Percentiles rank a stretch among this genome's conserved stretches.
phyloP scores from a whole-genome alignment of 257 asterid genomes.

The Primulina tabacum region DNA sequence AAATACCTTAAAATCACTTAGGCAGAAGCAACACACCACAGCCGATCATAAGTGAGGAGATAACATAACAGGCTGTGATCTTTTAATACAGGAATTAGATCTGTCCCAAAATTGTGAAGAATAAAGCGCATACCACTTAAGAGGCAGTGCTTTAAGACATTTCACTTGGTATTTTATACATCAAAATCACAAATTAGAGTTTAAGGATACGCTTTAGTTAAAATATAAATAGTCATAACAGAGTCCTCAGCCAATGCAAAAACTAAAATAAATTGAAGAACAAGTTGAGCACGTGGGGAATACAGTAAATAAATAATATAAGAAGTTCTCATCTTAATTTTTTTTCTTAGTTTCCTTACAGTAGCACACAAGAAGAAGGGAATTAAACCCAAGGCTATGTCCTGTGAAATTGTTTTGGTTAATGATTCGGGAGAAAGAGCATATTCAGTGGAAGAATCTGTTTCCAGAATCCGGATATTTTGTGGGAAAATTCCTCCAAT shows the following conservation, averaged over 20 bases:
- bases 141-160: not conserved
- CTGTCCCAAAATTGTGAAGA: not conserved
- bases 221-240: slow-evolving; percentile 7
- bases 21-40: slow-evolving; percentile 2
- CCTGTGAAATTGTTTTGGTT: slow-evolving; percentile 59
- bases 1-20: slow-evolving; percentile 6
- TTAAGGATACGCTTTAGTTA: not conserved
- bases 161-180: not conserved
- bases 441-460: slow-evolving; percentile 60
- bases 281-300: not conserved
- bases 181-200: not conserved
- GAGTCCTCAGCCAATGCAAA: not conserved
- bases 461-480: slow-evolving; percentile 65
- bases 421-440: slow-evolving; percentile 73
- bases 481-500: slow-evolving; percentile 79
- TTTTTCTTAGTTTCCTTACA: slow-evolving; percentile 51
- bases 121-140: not conserved
- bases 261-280: not conserved
- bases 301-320: slow-evolving; percentile 11
- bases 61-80: slow-evolving; percentile 7
- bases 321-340: not conserved
- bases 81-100: not conserved
- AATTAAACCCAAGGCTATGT: slow-evolving; percentile 68
- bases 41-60: not conserved
- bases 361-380: slow-evolving; percentile 97